Conservation (phyloP, 495 filamentous ascomycete genomes). For the Astrocystis sublimbata region DNA sequence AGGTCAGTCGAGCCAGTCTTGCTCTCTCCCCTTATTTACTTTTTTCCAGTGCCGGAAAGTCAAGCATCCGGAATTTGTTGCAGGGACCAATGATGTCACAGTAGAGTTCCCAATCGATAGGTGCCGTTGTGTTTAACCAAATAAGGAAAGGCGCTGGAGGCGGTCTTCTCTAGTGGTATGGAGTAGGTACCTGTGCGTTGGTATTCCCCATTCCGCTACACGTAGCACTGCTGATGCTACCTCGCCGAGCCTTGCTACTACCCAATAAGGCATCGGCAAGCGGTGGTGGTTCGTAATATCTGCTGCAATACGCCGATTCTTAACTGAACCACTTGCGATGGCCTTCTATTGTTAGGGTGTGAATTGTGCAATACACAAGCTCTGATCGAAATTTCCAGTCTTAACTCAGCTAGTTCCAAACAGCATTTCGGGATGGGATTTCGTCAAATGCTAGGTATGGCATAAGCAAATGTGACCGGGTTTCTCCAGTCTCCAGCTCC, state of each 20-base stretch:
- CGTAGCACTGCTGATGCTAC: no score
- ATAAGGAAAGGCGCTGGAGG: no score
- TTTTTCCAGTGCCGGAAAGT: constrained; percentile 1
- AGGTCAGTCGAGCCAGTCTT: no score
- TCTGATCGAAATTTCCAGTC: not conserved
- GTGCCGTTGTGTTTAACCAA: no score
- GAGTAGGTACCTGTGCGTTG: no score
- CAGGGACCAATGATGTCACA: constrained; percentile 13
- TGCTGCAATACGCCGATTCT: not conserved
- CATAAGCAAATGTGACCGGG: not conserved
- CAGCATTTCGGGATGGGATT: not conserved
- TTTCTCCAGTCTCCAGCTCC: no score
- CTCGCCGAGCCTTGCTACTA: no score
- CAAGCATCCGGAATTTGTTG: constrained; percentile 6
- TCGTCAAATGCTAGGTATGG: not conserved
- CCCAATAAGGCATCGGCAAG: constrained; percentile 1
- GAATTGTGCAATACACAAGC: not conserved
- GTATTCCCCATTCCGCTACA: no score
- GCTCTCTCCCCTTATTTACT: no score
- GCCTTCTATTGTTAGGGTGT: no score
- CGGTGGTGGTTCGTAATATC: constrained; percentile 4
- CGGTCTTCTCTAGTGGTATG: no score
- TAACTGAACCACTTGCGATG: not conserved
- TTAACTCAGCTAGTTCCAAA: no score
- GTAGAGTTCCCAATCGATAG: not conserved